phyloP scores from a whole-genome alignment of 2,329 filamentous ascomycete species.

The Cytospora chrysosperma region DNA sequence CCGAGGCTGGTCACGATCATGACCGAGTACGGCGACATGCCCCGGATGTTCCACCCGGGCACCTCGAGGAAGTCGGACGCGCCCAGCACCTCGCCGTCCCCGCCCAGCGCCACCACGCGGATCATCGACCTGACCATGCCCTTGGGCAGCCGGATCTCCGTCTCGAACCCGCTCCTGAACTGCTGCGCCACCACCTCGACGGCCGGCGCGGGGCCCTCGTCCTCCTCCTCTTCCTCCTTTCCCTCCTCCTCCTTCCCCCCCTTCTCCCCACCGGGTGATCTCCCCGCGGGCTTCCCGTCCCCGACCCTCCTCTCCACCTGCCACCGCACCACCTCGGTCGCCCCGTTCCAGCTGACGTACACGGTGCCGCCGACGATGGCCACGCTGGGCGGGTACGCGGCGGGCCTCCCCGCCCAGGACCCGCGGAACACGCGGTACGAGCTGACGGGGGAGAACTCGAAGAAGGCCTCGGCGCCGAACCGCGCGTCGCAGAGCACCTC shows the following conservation, averaged over 20 bases:
- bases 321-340: conserved; percentile 25
- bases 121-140: conserved; percentile 9
- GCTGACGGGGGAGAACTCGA: conserved; percentile 23
- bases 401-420: conserved; percentile 22
- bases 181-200: conserved; percentile 17
- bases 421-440: conserved; percentile 27
- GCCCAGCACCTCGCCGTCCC: conserved; percentile 14
- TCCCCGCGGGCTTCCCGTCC: neutral
- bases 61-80: conserved; percentile 17
- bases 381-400: conserved; percentile 16
- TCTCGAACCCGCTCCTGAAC: conserved; percentile 25
- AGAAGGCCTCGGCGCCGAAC: conserved; percentile 23
- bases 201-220: no score
- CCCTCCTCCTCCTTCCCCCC: neutral
- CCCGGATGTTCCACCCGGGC: conserved; percentile 10
- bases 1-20: conserved; percentile 7
- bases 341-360: conserved; percentile 27
- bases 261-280: no score
- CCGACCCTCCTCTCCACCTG: conserved; percentile 23
- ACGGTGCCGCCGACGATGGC: conserved; percentile 18
- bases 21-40: conserved; percentile 13
- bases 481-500: conserved; percentile 26
- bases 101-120: conserved; percentile 16
- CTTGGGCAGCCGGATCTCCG: conserved; percentile 21
- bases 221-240: no score